Conservation (phyloP, 192 early-diverging fungal genomes). For the Entomortierella lignicola region DNA sequence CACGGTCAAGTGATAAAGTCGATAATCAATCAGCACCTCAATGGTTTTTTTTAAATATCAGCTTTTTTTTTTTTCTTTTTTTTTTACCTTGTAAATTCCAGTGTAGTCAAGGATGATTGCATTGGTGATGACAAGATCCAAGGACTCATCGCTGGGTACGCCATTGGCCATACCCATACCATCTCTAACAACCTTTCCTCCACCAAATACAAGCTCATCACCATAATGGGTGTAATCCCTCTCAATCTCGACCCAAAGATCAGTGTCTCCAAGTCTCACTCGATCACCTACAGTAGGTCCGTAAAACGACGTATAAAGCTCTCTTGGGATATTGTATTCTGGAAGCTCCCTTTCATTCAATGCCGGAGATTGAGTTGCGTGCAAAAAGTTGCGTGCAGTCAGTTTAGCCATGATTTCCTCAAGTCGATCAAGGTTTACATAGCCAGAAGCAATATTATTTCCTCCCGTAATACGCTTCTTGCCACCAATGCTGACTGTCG, state of each 20-base stretch:
- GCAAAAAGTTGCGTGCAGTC: slow-evolving; percentile 66
- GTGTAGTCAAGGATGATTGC: slow-evolving; percentile 92
- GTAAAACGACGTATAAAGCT: slow-evolving; percentile 89
- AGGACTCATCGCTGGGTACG: slow-evolving; percentile 71
- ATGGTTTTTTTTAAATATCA: too few relatives aligned
- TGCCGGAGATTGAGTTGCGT: slow-evolving; percentile 65
- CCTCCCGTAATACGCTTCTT: slow-evolving; percentile 84
- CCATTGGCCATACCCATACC: slow-evolving; percentile 93
- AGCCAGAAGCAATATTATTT: slow-evolving; percentile 83
- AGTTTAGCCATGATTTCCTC: slow-evolving; percentile 67
- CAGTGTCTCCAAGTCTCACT: slow-evolving; percentile 88
- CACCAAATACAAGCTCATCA: slow-evolving; percentile 97
- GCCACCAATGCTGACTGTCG: slow-evolving; percentile 88
- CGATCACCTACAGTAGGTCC: slow-evolving; percentile 94
- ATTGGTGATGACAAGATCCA: slow-evolving; percentile 97
- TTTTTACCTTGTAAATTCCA: slow-evolving; percentile 89
- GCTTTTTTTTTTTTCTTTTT: too few relatives aligned
- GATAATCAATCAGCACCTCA: too few relatives aligned
- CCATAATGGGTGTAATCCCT: slow-evolving; percentile 91
- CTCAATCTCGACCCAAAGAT: slow-evolving; percentile 89
- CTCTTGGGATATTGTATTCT: slow-evolving; percentile 77
- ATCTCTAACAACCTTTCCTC: slow-evolving; percentile 93
- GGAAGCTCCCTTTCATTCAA: slow-evolving; percentile 58
- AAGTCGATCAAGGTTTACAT: slow-evolving; percentile 64
- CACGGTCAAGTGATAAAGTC: too few relatives aligned